These are phyloP conservation scores for Pouteria glomerata DNA, from an alignment of 148 eudicot genomes.

Conservation along the genomic window DNA sequence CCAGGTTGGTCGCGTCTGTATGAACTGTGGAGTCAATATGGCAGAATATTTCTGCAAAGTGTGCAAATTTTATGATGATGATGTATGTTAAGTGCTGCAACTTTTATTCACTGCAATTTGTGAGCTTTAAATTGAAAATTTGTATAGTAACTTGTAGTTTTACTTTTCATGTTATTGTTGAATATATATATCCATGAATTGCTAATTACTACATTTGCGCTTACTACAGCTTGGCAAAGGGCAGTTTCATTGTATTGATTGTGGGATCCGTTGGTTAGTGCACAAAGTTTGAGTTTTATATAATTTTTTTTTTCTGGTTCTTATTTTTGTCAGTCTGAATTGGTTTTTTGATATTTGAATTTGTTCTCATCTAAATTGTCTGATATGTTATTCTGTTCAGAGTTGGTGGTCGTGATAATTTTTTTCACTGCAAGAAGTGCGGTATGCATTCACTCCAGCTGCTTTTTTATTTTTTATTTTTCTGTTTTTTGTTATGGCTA, in stretches of 20 bases:
- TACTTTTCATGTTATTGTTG: neutral
- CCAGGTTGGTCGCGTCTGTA: slow-evolving; percentile 64
- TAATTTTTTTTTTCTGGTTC: slow-evolving; percentile 1
- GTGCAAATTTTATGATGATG: slow-evolving; percentile 91
- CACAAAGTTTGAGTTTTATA: neutral
- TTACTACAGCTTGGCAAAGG: slow-evolving; percentile 61
- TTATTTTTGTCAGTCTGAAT: neutral
- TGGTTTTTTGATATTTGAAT: neutral
- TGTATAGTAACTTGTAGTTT: too few species aligned
- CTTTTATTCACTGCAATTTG: neutral
- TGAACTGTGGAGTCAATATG: slow-evolving; percentile 71
- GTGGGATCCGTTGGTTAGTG: slow-evolving; percentile 92
- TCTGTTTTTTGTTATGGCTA: too few species aligned
- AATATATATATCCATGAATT: neutral
- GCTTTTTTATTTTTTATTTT: neutral
- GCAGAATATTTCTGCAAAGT: slow-evolving; percentile 79
- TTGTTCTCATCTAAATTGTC: slow-evolving; percentile 1
- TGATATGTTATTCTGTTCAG: slow-evolving; percentile 35
- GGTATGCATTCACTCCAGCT: slow-evolving; percentile 42
- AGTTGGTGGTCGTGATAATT: slow-evolving; percentile 92
- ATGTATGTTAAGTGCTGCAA: slow-evolving; percentile 33
- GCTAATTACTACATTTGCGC: neutral
- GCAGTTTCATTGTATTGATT: slow-evolving; percentile 91
- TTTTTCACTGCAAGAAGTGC: slow-evolving; percentile 92
- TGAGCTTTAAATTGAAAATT: neutral